phyloP scores from a whole-genome alignment of 805 yeast genomes.

The Saccharomycopsis fibuligera region DNA sequence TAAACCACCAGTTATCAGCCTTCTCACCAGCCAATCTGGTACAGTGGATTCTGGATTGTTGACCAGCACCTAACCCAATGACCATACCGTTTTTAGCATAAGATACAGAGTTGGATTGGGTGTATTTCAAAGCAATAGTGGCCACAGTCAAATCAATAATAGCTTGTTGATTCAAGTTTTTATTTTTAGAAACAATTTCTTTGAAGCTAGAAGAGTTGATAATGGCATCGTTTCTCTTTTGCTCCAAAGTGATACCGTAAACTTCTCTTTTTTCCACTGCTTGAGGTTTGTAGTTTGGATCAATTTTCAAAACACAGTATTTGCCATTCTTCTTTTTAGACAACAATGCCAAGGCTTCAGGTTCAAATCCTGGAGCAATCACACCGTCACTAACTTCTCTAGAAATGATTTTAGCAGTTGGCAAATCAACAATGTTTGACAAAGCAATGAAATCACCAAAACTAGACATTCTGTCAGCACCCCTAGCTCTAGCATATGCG shows the following conservation, averaged over 20 bases:
- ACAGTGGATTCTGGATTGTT: conserved; percentile 98
- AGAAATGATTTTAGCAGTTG: conserved; percentile 95
- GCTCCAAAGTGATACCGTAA: conserved; percentile 91
- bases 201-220: conserved; percentile 85
- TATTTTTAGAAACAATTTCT: conserved; percentile 85
- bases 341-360: conserved; percentile 85
- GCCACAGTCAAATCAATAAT: conserved; percentile 92
- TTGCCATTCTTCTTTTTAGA: conserved; percentile 94
- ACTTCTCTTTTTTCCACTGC: conserved; percentile 85
- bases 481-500: conserved; percentile 99
- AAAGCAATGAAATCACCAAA: conserved; percentile 98
- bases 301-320: conserved; percentile 93
- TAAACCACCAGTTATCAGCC: conserved; percentile 99
- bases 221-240: conserved; percentile 96
- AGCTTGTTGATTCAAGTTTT: conserved; percentile 85
- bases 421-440: conserved; percentile 90
- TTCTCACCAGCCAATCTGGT: conserved; percentile 99
- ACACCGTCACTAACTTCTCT: conserved; percentile 98
- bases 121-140: conserved; percentile 92
- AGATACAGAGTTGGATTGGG: conserved; percentile 97
- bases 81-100: conserved; percentile 99
- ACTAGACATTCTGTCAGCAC: conserved; percentile 99
- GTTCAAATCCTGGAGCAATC: conserved; percentile 93
- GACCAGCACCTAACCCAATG: conserved; percentile 98
- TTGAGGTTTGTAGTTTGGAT: conserved; percentile 87